Evolutionary conservation across 768 basidiomycete species (phyloP), one percentile per base, ranked within the genome.

Genomic region (Pleurotus giganteus): DNA sequence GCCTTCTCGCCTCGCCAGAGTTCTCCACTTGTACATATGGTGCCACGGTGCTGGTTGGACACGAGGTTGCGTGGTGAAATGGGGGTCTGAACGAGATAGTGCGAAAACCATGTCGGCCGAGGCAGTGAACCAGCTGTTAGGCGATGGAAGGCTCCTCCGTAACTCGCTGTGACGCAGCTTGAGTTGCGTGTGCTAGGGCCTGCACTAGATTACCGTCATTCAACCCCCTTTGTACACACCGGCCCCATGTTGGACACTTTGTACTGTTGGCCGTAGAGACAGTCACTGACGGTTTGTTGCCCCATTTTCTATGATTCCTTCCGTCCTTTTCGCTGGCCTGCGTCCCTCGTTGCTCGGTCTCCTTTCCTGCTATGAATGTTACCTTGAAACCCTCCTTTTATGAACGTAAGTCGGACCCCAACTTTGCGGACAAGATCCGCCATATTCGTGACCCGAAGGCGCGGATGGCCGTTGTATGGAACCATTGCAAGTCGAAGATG

Each of bases 81-180:
- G 91, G 91, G 89, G 90, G 89, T 89, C 89, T 84, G 91, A 92
- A 89, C 89, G 91, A 42, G 91, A 89, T 84, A 90, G 89, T 88
- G 89, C 84, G 84, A 84, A 82, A 78, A 74, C 7, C 65, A n/a
- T n/a, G 65, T 67, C 63, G 65, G 49, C 64, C 65, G 68, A 67
- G 60, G 63, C 68, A 63, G 65, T 70, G 57, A 68, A 63, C 66
- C 61, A 56, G 54, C 55, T 71, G 69, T 66, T 53, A 60, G 66
- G 61, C 52, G 73, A 72, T 75, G 77, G 81, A 72, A 73, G 75
- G 74, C 71, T 74, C 60, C 74, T 75, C 74, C 75, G 71, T 74
- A 70, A 77, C 80, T 75, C 64, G 61, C 84, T 90, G 88, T 89
- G 67, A 85, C 83, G 87, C 87, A 88, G 84, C 66, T 58, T 57